Evolutionary conservation across 352 stramenopile genomes (phyloP), one percentile per base, ranked within the genome.

Genomic region (Phytophthora ohioensis): DNA sequence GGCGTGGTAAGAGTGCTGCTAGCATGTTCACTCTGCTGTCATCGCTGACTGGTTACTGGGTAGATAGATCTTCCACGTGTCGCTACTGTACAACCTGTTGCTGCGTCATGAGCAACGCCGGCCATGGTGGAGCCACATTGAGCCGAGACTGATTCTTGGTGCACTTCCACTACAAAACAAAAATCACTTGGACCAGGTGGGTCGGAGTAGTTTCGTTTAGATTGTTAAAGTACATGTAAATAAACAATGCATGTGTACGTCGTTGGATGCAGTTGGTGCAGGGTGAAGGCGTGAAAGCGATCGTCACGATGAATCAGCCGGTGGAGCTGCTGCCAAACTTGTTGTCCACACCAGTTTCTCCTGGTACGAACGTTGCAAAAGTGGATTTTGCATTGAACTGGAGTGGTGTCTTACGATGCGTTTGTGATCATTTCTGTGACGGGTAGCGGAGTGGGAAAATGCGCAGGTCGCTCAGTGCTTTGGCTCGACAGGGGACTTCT

Each of bases 271-370:
- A 84, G 81, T 78, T 93, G 62, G 78, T 85, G 38, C 47, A 86
- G n/a, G 52, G 47, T 17, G 80, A 92, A 41, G 73, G 71, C n/a
- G 87, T 95, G 30, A 59, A 62, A 31, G 87, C 87, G 6, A 73
- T 93, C 38, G 87, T 95, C 34, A 93, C 87, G 6, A 93, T 95
- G 87, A 95, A 93, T 63, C 73, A 93, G 61, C 73, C 81, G 31
- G 64, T 67, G 2, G 87, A 93, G 57, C 62, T 95, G 60, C 71
- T 90, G 58, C 84, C 84, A 12, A 93, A 92, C 53, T 69, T 89
- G 35, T 66, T 93, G 15, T 66, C 69, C 30, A 91, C 77, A 2
- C 87, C 87, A 30, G 75, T 95, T 4, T 80, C 84, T 15, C 82
- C 85, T 43, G 69, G 86, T 93, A 35, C 21, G 43, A 41, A 15